Percentiles rank a stretch among this genome's conserved stretches.
Evolutionary conservation across 2,329 filamentous ascomycete species (phyloP).

Genomic region (Simplicillium sp.): DNA sequence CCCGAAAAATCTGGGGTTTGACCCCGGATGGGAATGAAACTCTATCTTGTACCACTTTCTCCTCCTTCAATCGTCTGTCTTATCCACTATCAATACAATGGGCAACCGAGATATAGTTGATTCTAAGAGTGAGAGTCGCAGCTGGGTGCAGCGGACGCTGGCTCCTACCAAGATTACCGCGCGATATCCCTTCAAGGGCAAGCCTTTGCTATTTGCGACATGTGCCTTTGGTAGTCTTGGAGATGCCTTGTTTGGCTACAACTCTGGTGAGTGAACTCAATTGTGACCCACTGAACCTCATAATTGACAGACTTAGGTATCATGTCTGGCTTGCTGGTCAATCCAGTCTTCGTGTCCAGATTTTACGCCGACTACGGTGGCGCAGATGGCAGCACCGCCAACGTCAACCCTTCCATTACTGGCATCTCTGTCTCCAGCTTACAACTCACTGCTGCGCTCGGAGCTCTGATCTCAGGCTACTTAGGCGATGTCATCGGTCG

Average conservation of each 20-base stretch:
- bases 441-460: conserved; percentile 8
- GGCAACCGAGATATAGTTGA: too few species aligned
- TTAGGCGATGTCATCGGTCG: conserved; percentile 9
- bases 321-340: conserved; percentile 8
- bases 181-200: conserved; percentile 8
- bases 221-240: conserved; percentile 9
- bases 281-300: not conserved
- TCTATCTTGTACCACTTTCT: too few species aligned
- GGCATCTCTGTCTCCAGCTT: conserved; percentile 8
- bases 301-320: conserved; percentile 4
- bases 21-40: too few species aligned
- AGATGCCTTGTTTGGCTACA: conserved; percentile 9
- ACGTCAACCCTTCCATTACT: conserved; percentile 7
- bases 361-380: conserved; percentile 9
- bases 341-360: conserved; percentile 8
- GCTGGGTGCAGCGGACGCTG: too few species aligned
- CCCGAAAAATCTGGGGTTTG: too few species aligned
- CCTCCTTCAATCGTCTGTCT: too few species aligned
- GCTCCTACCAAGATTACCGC: too few species aligned
- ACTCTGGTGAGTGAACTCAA: conserved; percentile 2
- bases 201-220: conserved; percentile 8
- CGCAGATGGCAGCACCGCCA: conserved; percentile 4
- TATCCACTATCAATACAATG: too few species aligned
- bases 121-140: too few species aligned
- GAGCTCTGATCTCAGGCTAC: conserved; percentile 5